Base-by-base conservation (phyloP, 1,139 yeast species). In the Zygoascus sp. region DNA sequence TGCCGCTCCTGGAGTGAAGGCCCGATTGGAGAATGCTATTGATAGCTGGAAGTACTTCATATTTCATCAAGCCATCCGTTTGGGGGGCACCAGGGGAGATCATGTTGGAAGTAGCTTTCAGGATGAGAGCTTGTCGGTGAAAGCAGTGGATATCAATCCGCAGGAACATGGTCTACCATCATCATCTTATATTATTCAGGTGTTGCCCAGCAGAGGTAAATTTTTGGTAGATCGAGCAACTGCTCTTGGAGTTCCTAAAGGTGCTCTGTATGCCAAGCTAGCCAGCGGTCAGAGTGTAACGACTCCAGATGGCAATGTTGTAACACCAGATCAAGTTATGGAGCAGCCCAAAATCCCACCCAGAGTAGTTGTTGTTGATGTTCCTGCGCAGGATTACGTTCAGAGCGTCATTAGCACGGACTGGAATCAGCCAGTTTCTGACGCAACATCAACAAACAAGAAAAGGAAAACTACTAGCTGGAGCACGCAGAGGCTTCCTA, bases 1-100 rank as follows among this genome's bases (percentile, higher is more conserved):
- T 32, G 20, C 44, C 8, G 16, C 40, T 15, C 32, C 44, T 2
- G 40, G 40, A 5, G 40, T 34, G 19, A 63, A 58, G 39, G 63
- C 68, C 39, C 57, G 80, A 52, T 57, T 21, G 23, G 70, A 75
- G 38, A 83, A 78, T 64, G 72, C 79, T 42, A 77, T 82, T 16
- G 76, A 89, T 3, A 79, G 92, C 0, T 89, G 97, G 96, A 73
- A 96, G 54, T 80, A 80, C 53, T 90, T 90, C 66, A 88, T 89
- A n/a, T 88, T 86, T 63, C 76, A 96, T 55, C 77, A 81, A 55
- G 94, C 94, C 2, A 76, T 86, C 43, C 73, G 76, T 38, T 63
- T 88, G 47, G 64, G 66, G 5, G 69, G 74, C 13, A 60, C 74
- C 1, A 61, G 62, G 2, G 67, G 72, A 11, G 62, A 64, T 2